Evolutionary conservation across 371 early-diverging fungal genomes (phyloP), one percentile per base, ranked within the genome.

Genomic region (Syncephalastrum sp.): DNA sequence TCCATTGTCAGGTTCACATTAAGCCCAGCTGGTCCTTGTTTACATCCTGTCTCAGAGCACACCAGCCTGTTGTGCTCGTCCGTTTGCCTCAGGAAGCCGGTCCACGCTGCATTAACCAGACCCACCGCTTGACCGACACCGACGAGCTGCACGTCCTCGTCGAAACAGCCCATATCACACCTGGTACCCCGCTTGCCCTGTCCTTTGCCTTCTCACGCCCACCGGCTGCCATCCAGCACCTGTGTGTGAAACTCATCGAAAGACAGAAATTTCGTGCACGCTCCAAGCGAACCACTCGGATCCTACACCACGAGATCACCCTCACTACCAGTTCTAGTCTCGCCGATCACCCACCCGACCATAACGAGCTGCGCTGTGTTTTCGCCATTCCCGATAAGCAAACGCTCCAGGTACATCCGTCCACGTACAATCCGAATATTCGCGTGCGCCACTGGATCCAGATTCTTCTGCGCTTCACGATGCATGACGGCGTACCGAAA

Each of bases 401-500:
- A 6, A 63, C 69, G 3, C 50, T 75, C 6, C 61, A 59, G 38
- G 60, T 75, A 14, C 68, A 68, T 23, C 60, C 75, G 3, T 68
- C 75, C 23, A 70, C 72, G 4, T 49, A 63, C 2, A 61, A 75
- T 50, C 61, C 65, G 10, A 67, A 69, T 24, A 75, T 75, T 21
- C 65, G 70, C 14, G 68, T 75, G 8, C 65, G 70, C 14, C 75
- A 75, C 49, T 75, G 75, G 75, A 58, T 75, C 25, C 72, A 75
- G 42, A 60, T 75, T 7, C 50, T 60, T 3, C 29, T 69, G 19
- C 57, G 45, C 14, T 56, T 74, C 17, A 41, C 54, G 1, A 43
- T 70, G 45, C 55, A 50, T 5, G 65, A 68, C 46, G 61, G 64
- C 6, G 53, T 57, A 12, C 49, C 70, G 19, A 60, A 58, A 10